Evolutionary conservation across 192 early-diverging fungal genomes (phyloP).

Genomic region (Rhizophagus prolifer): DNA sequence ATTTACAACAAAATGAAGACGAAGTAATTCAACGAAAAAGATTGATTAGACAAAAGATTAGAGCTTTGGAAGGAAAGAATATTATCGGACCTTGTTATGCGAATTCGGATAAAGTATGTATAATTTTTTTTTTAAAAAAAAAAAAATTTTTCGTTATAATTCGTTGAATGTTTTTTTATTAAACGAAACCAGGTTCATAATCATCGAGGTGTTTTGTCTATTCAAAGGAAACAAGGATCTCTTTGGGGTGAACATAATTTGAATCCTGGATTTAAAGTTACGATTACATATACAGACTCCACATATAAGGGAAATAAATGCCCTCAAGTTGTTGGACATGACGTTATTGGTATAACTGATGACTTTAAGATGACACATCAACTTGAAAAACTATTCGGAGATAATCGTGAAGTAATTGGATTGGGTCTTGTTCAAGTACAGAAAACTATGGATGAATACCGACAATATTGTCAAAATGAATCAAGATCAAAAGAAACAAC

Average conservation of each 20-base stretch:
- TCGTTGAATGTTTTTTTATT: no score
- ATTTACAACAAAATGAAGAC: conserved; percentile 54
- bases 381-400: conserved; percentile 51
- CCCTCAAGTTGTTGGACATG: conserved; percentile 31
- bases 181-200: conserved; percentile 43
- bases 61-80: conserved; percentile 59
- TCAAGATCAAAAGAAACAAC: conserved; percentile 52
- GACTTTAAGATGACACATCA: conserved; percentile 53
- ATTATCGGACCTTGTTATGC: conserved; percentile 51
- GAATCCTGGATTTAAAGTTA: conserved; percentile 58
- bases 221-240: conserved; percentile 52
- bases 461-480: conserved; percentile 45
- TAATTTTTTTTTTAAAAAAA: background rate
- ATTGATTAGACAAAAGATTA: conserved; percentile 51
- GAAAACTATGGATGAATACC: conserved; percentile 44
- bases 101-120: conserved; percentile 11
- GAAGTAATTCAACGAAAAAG: conserved; percentile 46
- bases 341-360: conserved; percentile 51
- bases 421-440: conserved; percentile 39
- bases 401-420: conserved; percentile 57
- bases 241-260: conserved; percentile 49
- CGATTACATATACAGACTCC: conserved; percentile 38
- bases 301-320: background rate
- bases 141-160: no score
- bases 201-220: conserved; percentile 41